Percentiles rank a stretch among this genome's conserved stretches.
These are phyloP conservation scores for Tetracentron sinense DNA, from an alignment of 164 flowering plant genomes.

Conservation along the genomic window DNA sequence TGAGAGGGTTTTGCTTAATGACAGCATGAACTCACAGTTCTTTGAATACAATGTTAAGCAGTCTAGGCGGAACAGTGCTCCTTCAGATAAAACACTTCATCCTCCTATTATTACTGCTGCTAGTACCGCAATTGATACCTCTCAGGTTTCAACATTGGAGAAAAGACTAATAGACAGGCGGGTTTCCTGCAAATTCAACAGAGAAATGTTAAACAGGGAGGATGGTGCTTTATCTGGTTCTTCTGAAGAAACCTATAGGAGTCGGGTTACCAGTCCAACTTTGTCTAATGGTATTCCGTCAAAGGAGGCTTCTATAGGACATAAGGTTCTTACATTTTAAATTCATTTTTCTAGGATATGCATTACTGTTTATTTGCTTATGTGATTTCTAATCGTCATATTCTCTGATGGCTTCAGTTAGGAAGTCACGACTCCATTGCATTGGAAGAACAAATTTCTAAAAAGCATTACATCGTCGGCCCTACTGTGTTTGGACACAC, in stretches of 20 bases:
- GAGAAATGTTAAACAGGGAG: conserved; percentile 28
- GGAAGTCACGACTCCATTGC: conserved; percentile 19
- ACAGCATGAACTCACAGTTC: conserved; percentile 16
- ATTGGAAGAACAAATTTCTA: conserved; percentile 25
- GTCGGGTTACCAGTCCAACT: conserved; percentile 13
- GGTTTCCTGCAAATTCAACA: conserved; percentile 26
- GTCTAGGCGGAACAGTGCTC: conserved; percentile 18
- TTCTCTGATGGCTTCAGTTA: conserved; percentile 27
- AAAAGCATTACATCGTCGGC: conserved; percentile 11
- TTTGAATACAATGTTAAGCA: conserved; percentile 18
- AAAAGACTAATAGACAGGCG: conserved; percentile 30
- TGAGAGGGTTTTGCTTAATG: conserved; percentile 21
- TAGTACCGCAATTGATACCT: conserved; percentile 17
- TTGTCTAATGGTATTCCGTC: conserved; percentile 12
- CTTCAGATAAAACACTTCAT: conserved; percentile 15
- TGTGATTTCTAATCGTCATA: conserved; percentile 7
- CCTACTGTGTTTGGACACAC: conserved; percentile 18
- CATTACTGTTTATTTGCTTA: neutral
- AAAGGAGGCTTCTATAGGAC: conserved; percentile 26
- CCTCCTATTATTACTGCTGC: conserved; percentile 17
- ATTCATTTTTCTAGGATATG: neutral
- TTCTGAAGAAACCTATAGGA: conserved; percentile 26
- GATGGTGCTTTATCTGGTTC: conserved; percentile 21
- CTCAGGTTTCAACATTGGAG: conserved; percentile 18
- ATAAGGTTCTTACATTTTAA: conserved; percentile 35